Evolutionary conservation across 2,329 filamentous ascomycete species (phyloP), one percentile per base, ranked within the genome.

Genomic region (Fusarium pininemorale): DNA sequence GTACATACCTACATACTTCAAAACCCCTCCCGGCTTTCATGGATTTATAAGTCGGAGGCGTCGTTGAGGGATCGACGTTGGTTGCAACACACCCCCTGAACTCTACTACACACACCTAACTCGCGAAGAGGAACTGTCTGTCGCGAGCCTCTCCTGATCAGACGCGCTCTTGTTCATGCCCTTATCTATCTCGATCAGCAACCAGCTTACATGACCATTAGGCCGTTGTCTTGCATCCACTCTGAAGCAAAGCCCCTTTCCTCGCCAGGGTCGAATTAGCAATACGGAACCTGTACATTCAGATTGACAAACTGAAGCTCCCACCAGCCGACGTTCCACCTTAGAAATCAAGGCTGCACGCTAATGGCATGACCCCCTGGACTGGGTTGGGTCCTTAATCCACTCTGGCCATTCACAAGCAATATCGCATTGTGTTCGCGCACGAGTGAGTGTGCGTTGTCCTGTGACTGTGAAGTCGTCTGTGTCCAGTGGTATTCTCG

Each of bases 51-150:
- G 64, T 70, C 41, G 32, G 37, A 60, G 58, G 54, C 47, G 57
- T 66, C 60, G 57, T 73, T 55, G 71, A 74, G 54, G 45, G 61
- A 74, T 74, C 70, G 70, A 69, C 70, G n/a, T 60, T 26, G 54
- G 66, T 41, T 71, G 62, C 62, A 63, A 71, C 66, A 74, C 71
- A 55, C 61, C 60, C 69, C 69, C 70, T 66, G 64, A 69, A 69
- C 69, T 72, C 55, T 69, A 65, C 50, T 58, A 50, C 66, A 73
- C 69, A 65, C 66, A 58, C 41, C 56, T 66, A 68, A 60, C 30
- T 65, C 53, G 37, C 55, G 32, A 59, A 55, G 24, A 71, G 45
- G 62, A 55, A 63, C 38, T 63, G 57, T 18, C n/a, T 61, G 63
- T 51, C 47, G 59, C 57, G 66, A 73, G 61, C 70, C 61, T 57